These are phyloP conservation scores for Gossypium herbaceum DNA, from an alignment of 345 rosid species.

Conservation along the genomic window DNA sequence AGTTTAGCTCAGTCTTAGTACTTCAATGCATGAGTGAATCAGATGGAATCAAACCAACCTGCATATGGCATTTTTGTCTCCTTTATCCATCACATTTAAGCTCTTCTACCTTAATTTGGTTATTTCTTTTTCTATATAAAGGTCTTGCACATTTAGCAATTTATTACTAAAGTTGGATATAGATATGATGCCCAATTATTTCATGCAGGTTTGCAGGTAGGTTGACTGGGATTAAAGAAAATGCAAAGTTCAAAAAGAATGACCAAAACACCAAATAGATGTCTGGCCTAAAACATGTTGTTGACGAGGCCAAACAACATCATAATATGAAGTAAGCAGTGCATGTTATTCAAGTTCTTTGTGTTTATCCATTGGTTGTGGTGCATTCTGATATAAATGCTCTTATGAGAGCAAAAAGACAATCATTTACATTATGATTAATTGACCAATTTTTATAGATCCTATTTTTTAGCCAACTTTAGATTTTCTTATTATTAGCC, in stretches of 20 bases:
- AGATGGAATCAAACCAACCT: not conserved
- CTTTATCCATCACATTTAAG: not conserved
- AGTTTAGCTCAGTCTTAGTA: not conserved
- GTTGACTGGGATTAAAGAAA: constrained; percentile 88
- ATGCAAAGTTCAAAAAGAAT: constrained; percentile 71
- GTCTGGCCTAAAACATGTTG: constrained; percentile 65
- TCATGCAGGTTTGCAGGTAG: constrained; percentile 69
- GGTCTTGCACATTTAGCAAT: not conserved
- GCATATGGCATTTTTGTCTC: not conserved
- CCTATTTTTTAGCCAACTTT: not conserved
- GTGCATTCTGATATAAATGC: not conserved
- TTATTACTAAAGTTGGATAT: not conserved
- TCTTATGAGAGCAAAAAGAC: not conserved
- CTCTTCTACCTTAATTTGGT: not conserved
- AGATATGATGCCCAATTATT: not conserved
- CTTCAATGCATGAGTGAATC: constrained; percentile 3
- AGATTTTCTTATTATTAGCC: not conserved
- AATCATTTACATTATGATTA: not conserved
- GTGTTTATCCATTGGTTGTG: not conserved
- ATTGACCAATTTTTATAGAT: not conserved
- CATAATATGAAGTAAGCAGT: constrained; percentile 75
- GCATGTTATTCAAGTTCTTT: not conserved
- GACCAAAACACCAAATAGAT: constrained; percentile 38
- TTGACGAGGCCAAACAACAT: constrained; percentile 69
- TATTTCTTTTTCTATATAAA: not conserved